Percentiles rank a stretch among this genome's conserved stretches.
These are phyloP conservation scores for Anisogramma anomala DNA, from an alignment of 2,329 filamentous ascomycete genomes.

Conservation along the genomic window DNA sequence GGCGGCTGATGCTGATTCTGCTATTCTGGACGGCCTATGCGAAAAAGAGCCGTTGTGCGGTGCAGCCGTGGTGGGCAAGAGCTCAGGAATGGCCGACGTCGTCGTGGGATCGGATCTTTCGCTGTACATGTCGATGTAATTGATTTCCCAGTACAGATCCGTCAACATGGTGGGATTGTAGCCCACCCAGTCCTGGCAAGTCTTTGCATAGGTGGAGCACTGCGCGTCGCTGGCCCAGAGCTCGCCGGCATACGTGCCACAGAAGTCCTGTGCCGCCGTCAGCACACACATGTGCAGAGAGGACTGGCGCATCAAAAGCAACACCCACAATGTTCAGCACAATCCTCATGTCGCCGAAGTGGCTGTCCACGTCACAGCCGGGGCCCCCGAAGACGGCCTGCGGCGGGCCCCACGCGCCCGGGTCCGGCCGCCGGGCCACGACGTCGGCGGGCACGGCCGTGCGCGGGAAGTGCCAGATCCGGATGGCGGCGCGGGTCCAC, in stretches of 20 bases:
- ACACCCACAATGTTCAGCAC: slow-evolving; percentile 52
- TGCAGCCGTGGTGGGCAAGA: neutral
- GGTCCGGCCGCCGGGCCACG: slow-evolving; percentile 42
- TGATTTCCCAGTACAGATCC: slow-evolving; percentile 41
- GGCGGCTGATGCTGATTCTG: neutral
- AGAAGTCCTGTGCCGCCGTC: slow-evolving; percentile 45
- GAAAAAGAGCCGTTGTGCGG: neutral
- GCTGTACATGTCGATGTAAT: slow-evolving; percentile 38
- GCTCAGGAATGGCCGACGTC: neutral
- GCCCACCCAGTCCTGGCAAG: slow-evolving; percentile 36
- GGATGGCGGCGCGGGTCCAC: slow-evolving; percentile 58
- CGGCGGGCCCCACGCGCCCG: slow-evolving; percentile 56
- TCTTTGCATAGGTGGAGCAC: slow-evolving; percentile 30
- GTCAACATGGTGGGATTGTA: slow-evolving; percentile 32
- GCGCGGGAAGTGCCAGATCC: slow-evolving; percentile 68
- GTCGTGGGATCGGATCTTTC: neutral
- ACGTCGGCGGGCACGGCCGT: slow-evolving; percentile 55
- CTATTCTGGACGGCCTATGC: neutral
- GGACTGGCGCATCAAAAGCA: neutral
- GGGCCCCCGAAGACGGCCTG: slow-evolving; percentile 54
- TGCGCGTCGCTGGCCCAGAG: slow-evolving; percentile 29
- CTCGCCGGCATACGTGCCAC: slow-evolving; percentile 58
- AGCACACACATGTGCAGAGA: too few relatives aligned
- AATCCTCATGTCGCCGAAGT: slow-evolving; percentile 59
- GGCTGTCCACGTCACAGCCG: slow-evolving; percentile 51